These are phyloP conservation scores for Wallacemonas sp. DNA, from an alignment of 208 protist species.

Conservation along the genomic window DNA sequence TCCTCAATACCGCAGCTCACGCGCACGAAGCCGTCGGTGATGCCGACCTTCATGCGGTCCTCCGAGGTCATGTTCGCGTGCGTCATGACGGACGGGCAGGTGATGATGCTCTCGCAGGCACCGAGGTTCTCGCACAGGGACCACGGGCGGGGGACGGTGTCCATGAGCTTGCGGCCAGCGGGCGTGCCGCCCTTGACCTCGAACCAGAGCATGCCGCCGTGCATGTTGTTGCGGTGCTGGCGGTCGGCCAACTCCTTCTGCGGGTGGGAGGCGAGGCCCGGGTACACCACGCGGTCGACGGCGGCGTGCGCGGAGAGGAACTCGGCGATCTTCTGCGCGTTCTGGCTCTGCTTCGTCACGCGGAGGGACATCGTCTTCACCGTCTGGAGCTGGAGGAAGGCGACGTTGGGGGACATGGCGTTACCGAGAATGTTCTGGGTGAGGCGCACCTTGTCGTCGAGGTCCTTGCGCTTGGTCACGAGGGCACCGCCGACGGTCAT, in stretches of 20 bases:
- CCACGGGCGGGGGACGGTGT: slow-evolving; percentile 84
- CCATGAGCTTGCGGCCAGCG: slow-evolving; percentile 77
- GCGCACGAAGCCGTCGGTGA: slow-evolving; percentile 94
- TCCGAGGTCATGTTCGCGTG: slow-evolving; percentile 95
- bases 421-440: slow-evolving; percentile 95
- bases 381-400: slow-evolving; percentile 95
- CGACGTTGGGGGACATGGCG: slow-evolving; percentile 92
- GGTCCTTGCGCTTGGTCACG: slow-evolving; percentile 70
- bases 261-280: slow-evolving; percentile 91
- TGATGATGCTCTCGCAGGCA: slow-evolving; percentile 94
- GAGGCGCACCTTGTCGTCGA: slow-evolving; percentile 87
- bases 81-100: slow-evolving; percentile 96
- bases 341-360: slow-evolving; percentile 91
- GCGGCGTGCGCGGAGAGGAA: slow-evolving; percentile 79
- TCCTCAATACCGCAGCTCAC: slow-evolving; percentile 96
- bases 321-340: slow-evolving; percentile 91
- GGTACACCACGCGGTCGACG: slow-evolving; percentile 92
- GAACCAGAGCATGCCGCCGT: slow-evolving; percentile 94
- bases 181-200: slow-evolving; percentile 84
- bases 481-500: slow-evolving; percentile 95
- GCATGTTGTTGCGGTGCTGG: slow-evolving; percentile 85
- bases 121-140: slow-evolving; percentile 94
- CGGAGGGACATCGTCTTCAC: slow-evolving; percentile 95
- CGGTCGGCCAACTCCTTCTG: slow-evolving; percentile 94
- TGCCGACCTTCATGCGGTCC: slow-evolving; percentile 92